Conservation (phyloP, 371 early-diverging fungal genomes). For the Mucor plumbeus region DNA sequence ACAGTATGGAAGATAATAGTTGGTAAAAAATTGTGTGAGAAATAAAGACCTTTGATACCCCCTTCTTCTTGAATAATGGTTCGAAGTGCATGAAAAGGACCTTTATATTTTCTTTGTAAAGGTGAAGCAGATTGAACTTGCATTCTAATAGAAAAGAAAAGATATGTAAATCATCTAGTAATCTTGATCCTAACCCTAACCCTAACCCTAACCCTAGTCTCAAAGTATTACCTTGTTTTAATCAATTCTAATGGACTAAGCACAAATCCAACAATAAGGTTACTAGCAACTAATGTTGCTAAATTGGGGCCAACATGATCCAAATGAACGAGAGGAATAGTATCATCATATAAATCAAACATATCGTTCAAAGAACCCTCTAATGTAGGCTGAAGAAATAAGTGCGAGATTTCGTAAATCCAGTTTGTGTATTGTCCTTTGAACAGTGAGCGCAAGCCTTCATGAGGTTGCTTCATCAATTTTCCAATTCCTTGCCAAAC, state of each 20-base stretch:
- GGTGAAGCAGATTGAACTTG: conserved; percentile 79
- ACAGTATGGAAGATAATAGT: conserved; percentile 79
- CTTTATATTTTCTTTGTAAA: conserved; percentile 77
- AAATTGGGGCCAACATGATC: conserved; percentile 71
- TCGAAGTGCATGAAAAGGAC: conserved; percentile 72
- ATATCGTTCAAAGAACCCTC: conserved; percentile 78
- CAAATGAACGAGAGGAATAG: conserved; percentile 74
- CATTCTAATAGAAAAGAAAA: conserved; percentile 34
- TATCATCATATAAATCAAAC: conserved; percentile 80
- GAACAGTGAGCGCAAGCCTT: conserved; percentile 69
- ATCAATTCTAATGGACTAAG: conserved; percentile 84
- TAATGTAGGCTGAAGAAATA: conserved; percentile 79
- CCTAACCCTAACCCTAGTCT: too few species aligned
- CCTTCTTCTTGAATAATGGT: conserved; percentile 86
- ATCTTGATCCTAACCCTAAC: too few species aligned
- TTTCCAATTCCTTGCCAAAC: conserved; percentile 61
- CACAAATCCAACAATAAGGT: conserved; percentile 71
- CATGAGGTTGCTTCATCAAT: conserved; percentile 64
- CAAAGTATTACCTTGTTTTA: conserved; percentile 61
- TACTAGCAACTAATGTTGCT: conserved; percentile 72
- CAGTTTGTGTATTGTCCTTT: conserved; percentile 80
- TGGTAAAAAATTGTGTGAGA: conserved; percentile 71
- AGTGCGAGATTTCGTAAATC: conserved; percentile 73
- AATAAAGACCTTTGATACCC: conserved; percentile 72
- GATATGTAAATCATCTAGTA: too few species aligned